These are phyloP conservation scores for Neonectria faginata DNA, from an alignment of 2,329 filamentous ascomycete genomes.

Conservation along the genomic window DNA sequence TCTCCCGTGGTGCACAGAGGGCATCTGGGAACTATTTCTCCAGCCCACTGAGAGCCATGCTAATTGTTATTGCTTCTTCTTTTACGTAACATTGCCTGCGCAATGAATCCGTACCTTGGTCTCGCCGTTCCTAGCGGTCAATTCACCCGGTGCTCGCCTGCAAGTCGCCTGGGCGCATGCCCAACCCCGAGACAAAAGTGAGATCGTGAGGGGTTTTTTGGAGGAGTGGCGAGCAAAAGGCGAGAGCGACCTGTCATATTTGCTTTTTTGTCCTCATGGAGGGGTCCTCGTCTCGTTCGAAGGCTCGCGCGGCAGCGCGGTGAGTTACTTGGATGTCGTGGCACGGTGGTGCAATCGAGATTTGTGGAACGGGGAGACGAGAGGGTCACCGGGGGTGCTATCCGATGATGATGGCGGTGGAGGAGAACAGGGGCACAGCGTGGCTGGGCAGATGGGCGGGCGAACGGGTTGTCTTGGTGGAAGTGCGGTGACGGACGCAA, in stretches of 20 bases:
- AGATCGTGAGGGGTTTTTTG: slow-evolving; percentile 19
- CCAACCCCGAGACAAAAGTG: slow-evolving; percentile 23
- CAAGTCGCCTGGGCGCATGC: slow-evolving; percentile 24
- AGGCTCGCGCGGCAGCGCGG: slow-evolving; percentile 6
- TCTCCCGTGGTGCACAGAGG: neutral
- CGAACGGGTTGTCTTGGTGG: slow-evolving; percentile 8
- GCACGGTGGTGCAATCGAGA: slow-evolving; percentile 45
- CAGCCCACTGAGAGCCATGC: neutral
- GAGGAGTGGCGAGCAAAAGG: neutral
- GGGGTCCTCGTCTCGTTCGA: slow-evolving; percentile 9
- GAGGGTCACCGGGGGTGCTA: slow-evolving; percentile 4
- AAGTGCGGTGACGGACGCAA: neutral
- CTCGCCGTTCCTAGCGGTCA: slow-evolving; percentile 13
- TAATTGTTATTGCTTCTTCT: neutral
- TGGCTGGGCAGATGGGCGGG: neutral
- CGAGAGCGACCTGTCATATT: slow-evolving; percentile 22
- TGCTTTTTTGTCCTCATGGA: slow-evolving; percentile 5
- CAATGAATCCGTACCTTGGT: neutral
- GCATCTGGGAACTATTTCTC: neutral
- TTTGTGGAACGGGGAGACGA: slow-evolving; percentile 40
- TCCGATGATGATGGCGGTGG: slow-evolving; percentile 31
- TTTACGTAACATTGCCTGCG: slow-evolving; percentile 21
- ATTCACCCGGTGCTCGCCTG: slow-evolving; percentile 11
- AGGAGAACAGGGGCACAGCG: slow-evolving; percentile 11
- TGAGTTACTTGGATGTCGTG: slow-evolving; percentile 32